Evolutionary conservation across 345 rosid genomes (phyloP).

Genomic region (Iberis pinnata): DNA sequence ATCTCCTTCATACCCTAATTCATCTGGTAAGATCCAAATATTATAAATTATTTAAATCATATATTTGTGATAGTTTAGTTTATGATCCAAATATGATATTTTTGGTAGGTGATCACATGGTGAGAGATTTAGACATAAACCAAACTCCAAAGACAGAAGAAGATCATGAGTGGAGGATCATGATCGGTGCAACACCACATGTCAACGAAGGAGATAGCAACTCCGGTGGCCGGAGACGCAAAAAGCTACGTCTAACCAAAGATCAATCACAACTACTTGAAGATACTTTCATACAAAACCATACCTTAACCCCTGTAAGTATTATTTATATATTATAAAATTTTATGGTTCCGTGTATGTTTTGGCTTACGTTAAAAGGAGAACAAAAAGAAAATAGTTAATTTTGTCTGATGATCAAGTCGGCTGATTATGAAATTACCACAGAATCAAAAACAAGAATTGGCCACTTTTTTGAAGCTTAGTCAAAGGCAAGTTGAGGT

Average conservation of each 20-base stretch:
- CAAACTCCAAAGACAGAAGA: constrained; percentile 28
- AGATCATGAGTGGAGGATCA: constrained; percentile 19
- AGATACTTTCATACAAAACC: constrained; percentile 59
- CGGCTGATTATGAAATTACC: constrained; percentile 18
- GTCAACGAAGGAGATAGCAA: constrained; percentile 19
- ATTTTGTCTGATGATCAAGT: constrained; percentile 2
- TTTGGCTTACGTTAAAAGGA: constrained; percentile 12
- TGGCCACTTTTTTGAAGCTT: constrained; percentile 55
- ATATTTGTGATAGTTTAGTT: neutral
- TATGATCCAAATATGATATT: neutral
- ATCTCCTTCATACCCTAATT: constrained; percentile 34
- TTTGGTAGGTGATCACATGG: constrained; percentile 29
- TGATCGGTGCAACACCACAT: constrained; percentile 27
- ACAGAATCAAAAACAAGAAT: constrained; percentile 54
- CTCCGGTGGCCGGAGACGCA: constrained; percentile 44
- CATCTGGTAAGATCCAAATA: constrained; percentile 39
- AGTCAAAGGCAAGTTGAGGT: constrained; percentile 75
- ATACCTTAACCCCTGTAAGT: constrained; percentile 55
- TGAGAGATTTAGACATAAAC: constrained; percentile 31
- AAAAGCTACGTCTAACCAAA: constrained; percentile 64
- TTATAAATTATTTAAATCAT: neutral
- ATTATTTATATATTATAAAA: neutral
- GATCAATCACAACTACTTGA: constrained; percentile 66
- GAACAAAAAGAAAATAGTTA: neutral
- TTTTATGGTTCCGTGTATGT: constrained; percentile 3